A percentile compares a stretch with the other conserved stretches of the same genome.
These are phyloP conservation scores for Cylindrotheca closterium DNA, from an alignment of 108 stramenopile species.

Conservation along the genomic window DNA sequence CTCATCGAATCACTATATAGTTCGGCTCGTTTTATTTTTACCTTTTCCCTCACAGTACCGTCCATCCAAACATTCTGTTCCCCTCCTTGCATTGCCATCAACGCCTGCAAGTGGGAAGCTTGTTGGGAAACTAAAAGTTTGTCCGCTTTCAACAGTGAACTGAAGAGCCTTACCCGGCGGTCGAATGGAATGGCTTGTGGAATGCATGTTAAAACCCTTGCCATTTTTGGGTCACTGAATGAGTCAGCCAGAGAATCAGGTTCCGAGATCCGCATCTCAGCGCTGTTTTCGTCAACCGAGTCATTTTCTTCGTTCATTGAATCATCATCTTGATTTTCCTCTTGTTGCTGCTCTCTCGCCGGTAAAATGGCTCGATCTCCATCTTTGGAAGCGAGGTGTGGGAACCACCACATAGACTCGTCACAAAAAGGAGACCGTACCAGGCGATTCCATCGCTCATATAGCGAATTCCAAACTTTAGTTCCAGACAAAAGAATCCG, in stretches of 20 bases:
- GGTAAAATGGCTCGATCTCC: constrained; percentile 47
- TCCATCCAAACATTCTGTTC: constrained; percentile 30
- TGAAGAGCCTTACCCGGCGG: constrained; percentile 75
- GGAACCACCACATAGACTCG: constrained; percentile 80
- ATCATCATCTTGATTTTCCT: constrained; percentile 14
- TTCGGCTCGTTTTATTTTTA: constrained; percentile 66
- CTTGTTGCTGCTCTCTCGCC: constrained; percentile 23
- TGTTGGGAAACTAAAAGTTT: constrained; percentile 52
- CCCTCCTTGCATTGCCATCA: constrained; percentile 37
- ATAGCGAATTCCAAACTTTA: constrained; percentile 80
- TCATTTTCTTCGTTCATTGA: constrained; percentile 19
- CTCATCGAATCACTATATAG: constrained; percentile 79
- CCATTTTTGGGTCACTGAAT: constrained; percentile 83
- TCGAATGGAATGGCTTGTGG: constrained; percentile 87
- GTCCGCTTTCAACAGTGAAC: constrained; percentile 68
- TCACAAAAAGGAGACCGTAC: constrained; percentile 66
- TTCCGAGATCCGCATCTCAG: constrained; percentile 29
- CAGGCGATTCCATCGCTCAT: constrained; percentile 85
- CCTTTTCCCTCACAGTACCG: constrained; percentile 52
- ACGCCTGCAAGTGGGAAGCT: constrained; percentile 24
- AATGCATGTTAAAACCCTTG: constrained; percentile 74
- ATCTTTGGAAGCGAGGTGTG: constrained; percentile 48
- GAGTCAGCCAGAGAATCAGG: constrained; percentile 68
- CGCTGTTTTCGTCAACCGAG: constrained; percentile 27
- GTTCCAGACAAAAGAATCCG: constrained; percentile 74